phyloP scores from a whole-genome alignment of 2,329 filamentous ascomycete species.

The Pseudopithomyces chartarum region DNA sequence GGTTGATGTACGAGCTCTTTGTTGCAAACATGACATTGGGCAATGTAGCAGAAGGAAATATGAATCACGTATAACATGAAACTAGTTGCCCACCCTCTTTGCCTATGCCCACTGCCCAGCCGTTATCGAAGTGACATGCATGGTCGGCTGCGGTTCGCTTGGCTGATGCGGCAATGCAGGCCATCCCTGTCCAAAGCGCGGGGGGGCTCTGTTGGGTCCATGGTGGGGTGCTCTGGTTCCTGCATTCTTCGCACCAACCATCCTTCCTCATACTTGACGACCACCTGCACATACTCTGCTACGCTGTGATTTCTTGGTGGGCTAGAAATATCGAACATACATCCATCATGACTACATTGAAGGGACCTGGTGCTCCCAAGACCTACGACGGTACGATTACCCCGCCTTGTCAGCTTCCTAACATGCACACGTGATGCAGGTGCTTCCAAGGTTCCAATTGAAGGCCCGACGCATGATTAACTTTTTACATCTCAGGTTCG shows the following conservation, averaged over 20 bases:
- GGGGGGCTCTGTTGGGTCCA: conserved; percentile 3
- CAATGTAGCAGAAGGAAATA: conserved; percentile 21
- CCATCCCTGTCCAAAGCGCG: conserved; percentile 13
- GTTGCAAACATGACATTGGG: conserved; percentile 14
- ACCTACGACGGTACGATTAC: conserved; percentile 59
- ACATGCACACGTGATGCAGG: background rate
- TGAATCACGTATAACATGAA: conserved; percentile 18
- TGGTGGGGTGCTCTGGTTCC: conserved; percentile 21
- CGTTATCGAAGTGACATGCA: background rate
- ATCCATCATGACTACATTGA: conserved; percentile 58
- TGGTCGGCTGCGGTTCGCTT: conserved; percentile 7
- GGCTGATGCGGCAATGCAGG: conserved; percentile 20
- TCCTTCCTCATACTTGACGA: conserved; percentile 5
- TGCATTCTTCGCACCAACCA: conserved; percentile 27
- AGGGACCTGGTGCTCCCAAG: conserved; percentile 66
- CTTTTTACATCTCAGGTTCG: conserved; percentile 43
- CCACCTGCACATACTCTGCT: background rate
- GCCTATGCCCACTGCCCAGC: no score
- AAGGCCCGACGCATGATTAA: background rate
- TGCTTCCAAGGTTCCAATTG: no score
- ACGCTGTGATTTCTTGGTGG: background rate
- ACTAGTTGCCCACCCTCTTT: conserved; percentile 1
- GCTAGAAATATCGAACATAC: background rate
- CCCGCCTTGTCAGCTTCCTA: background rate
- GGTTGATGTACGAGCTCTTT: conserved; percentile 17